phyloP scores from a whole-genome alignment of 768 basidiomycete genomes.

The Tephrocybe sp. region DNA sequence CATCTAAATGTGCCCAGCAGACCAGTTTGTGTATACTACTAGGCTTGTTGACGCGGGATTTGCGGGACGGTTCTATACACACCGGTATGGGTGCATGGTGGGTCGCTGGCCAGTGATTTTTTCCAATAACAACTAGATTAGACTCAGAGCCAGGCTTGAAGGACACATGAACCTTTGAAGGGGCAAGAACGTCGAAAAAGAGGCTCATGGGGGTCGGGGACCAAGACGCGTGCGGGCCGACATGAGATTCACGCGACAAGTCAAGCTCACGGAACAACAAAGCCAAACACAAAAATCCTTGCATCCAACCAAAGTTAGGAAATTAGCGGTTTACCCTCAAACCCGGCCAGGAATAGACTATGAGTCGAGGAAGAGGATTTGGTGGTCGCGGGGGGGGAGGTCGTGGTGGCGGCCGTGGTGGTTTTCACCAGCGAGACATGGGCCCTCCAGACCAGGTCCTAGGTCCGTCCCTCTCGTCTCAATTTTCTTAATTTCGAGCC shows the following conservation, averaged over 20 bases:
- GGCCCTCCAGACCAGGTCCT: slow-evolving; percentile 82
- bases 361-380: slow-evolving; percentile 41
- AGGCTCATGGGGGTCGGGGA: slow-evolving; percentile 23
- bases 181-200: slow-evolving; percentile 25
- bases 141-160: slow-evolving; percentile 22
- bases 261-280: slow-evolving; percentile 9
- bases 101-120: slow-evolving; percentile 29
- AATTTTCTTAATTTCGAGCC: background rate
- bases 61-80: slow-evolving; percentile 16
- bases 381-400: slow-evolving; percentile 49
- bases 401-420: slow-evolving; percentile 68
- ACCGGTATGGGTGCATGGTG: slow-evolving; percentile 12
- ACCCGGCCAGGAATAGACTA: background rate
- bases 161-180: slow-evolving; percentile 26
- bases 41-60: background rate
- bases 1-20: slow-evolving; percentile 34
- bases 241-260: slow-evolving; percentile 6
- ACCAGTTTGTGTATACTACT: slow-evolving; percentile 16
- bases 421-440: slow-evolving; percentile 66
- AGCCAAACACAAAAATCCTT: slow-evolving; percentile 16
- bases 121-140: slow-evolving; percentile 24
- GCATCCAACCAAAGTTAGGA: background rate
- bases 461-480: slow-evolving; percentile 42
- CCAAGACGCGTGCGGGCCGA: slow-evolving; percentile 7
- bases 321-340: background rate